Evolutionary conservation across 371 early-diverging fungal genomes (phyloP), one percentile per base, ranked within the genome.

Genomic region (Batkoa obscura): DNA sequence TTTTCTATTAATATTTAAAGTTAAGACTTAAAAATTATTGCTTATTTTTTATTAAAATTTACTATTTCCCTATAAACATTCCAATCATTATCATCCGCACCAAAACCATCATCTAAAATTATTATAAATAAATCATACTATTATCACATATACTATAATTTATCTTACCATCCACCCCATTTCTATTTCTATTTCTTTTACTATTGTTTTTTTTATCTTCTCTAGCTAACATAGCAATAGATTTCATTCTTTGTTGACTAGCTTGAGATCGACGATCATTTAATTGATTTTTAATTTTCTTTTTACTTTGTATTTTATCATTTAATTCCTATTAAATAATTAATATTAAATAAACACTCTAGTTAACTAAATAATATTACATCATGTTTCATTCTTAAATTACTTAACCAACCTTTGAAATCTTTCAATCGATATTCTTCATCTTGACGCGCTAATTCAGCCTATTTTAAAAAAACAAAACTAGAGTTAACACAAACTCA

Each of bases 31-130:
- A n/a, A 13, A 1, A 43, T 34, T 38, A 37, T 35, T 35, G 47
- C 10, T 15, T 4, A 17, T 8, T 12, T 1, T 3, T 13, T 37
- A 50, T 33, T 46, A 30, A 23, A 30, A 62, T 74, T 70, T 74
- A 79, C 82, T 55, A 92, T 88, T 62, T 88, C 84, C 34, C 86
- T 73, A 59, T 93, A 93, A 47, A 93, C 78, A 61, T 76, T 76
- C 93, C 93, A 93, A 60, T 91, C 92, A 5, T 79, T 84, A 62
- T 90, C 91, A 61, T 90, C 83, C n/a, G 81, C 82, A 30, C 93
- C 93, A 73, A 93, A 93, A 0, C 79, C 81, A 59, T 93, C 92
- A 65, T 89, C 89, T 73, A 63, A 31, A 42, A 8, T 55, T 37
- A 13, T 17, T 31, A 35, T 43, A 6, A n/a, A 34, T 3, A 1